phyloP scores from a whole-genome alignment of 169 alveolate species.

The Plasmodium vivax region DNA sequence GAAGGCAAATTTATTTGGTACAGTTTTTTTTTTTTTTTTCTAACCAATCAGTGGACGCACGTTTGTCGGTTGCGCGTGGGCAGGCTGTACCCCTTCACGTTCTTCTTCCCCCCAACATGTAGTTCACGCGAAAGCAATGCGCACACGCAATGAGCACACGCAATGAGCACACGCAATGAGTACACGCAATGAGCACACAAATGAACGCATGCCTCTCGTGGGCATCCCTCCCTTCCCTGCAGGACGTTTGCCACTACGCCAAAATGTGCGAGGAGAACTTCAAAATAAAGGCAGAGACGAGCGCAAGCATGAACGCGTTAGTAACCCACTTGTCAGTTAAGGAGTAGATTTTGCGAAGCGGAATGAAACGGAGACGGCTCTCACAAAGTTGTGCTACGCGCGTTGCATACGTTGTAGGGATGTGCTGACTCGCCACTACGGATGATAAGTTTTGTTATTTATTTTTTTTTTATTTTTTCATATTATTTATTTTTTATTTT shows the following conservation, averaged over 20 bases:
- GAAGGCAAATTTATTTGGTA: conserved; percentile 65
- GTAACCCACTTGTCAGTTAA: conserved; percentile 1
- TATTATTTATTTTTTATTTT: no score
- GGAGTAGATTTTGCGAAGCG: background rate
- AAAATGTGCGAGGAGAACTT: conserved; percentile 49
- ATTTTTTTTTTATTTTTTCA: no score
- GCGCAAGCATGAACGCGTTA: conserved; percentile 25
- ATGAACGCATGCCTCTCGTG: background rate
- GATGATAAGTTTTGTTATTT: background rate
- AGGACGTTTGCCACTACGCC: conserved; percentile 69
- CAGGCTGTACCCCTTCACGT: background rate
- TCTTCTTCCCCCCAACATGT: background rate
- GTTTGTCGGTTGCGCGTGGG: background rate
- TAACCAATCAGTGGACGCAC: background rate
- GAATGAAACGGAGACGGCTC: background rate
- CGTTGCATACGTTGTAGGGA: background rate
- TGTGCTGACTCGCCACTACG: background rate
- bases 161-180: no score
- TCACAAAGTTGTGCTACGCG: background rate
- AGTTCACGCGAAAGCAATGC: background rate
- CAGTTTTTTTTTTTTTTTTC: background rate
- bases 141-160: background rate
- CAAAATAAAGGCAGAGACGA: conserved; percentile 28
- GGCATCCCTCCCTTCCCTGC: background rate
- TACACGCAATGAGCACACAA: no score